These are phyloP conservation scores for Pisolithus albus DNA, from an alignment of 768 basidiomycete genomes.

Conservation along the genomic window DNA sequence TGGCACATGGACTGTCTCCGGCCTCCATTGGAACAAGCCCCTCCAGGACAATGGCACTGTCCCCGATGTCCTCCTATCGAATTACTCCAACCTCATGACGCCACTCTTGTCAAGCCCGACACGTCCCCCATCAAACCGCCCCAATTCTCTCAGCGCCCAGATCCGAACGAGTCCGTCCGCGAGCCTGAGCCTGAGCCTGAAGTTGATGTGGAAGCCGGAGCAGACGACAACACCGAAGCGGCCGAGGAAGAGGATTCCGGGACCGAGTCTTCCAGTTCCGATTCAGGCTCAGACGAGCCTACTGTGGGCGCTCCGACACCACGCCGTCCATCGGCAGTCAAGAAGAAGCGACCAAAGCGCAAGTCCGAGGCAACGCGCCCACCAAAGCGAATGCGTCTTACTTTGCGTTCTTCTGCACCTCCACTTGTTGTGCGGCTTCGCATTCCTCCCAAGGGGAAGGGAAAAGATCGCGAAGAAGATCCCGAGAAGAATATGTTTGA, in stretches of 20 bases:
- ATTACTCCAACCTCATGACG: constrained; percentile 6
- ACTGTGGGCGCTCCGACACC: constrained; percentile 12
- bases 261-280: constrained; percentile 26
- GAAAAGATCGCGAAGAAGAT: constrained; percentile 64
- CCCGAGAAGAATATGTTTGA: constrained; percentile 67
- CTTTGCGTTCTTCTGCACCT: constrained; percentile 29
- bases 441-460: constrained; percentile 56
- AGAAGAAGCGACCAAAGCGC: constrained; percentile 25
- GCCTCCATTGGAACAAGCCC: constrained; percentile 64
- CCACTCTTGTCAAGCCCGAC: constrained; percentile 24
- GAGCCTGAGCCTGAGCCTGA: constrained; percentile 6
- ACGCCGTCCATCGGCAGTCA: constrained; percentile 12
- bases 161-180: constrained; percentile 26
- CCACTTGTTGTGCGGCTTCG: constrained; percentile 46
- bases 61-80: constrained; percentile 47
- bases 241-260: constrained; percentile 19
- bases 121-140: constrained; percentile 35
- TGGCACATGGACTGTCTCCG: constrained; percentile 80
- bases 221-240: constrained; percentile 21
- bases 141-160: constrained; percentile 15
- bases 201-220: constrained; percentile 29
- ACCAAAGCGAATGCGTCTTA: constrained; percentile 42
- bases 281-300: constrained; percentile 16
- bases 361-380: constrained; percentile 23
- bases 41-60: constrained; percentile 75